Base-by-base conservation (phyloP, 2,329 filamentous ascomycete species). In the Microcyclosporella mali region DNA sequence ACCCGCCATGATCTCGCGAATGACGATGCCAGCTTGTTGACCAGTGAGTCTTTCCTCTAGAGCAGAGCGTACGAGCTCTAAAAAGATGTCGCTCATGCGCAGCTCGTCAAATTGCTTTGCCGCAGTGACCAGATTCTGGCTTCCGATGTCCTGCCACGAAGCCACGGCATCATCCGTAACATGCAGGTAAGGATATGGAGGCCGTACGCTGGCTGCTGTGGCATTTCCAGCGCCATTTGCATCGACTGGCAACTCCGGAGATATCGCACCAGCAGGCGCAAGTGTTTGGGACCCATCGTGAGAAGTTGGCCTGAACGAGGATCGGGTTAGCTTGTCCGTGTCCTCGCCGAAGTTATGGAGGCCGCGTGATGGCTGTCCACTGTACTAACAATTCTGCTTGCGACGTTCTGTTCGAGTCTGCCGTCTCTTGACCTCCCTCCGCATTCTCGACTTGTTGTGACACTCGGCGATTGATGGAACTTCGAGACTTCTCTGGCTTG, bases 61-160 rank as follows among this genome's bases (percentile, higher is more conserved):
- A 14, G 83, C 81, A 27, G 86, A 81, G 48, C 83, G 81, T 28
- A 92, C 77, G 29, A 95, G 77, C 63, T 98, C 92, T 67, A 95
- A 87, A 54, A 89, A 88, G 16, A 95, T 70, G 11, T 76, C 76
- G 21, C 82, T 81, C 29, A 94, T 69, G 44, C 80, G 78, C 34
- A 82, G 72, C 6, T 85, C 79, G 51, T 84, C 77, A 36, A 83
- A 81, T 53, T 81, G 72, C 33, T 75, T 63, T 17, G 82, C 84
- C 54, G 78, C 73, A 16, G 79, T 74, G 15, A 90, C 66, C 10
- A 94, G 70, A 18, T 79, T 76, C 48, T 82, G 73, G 43, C 81
- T 82, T 21, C 85, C 86, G 34, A 69, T 72, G 27, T 75, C 71
- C 30, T 72, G 66, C 92, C 92, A 97, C 21, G 70, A 67, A 25